Evolutionary conservation across 2,329 filamentous ascomycete species (phyloP), one percentile per base, ranked within the genome.

Genomic region (Ophiostoma quercus): DNA sequence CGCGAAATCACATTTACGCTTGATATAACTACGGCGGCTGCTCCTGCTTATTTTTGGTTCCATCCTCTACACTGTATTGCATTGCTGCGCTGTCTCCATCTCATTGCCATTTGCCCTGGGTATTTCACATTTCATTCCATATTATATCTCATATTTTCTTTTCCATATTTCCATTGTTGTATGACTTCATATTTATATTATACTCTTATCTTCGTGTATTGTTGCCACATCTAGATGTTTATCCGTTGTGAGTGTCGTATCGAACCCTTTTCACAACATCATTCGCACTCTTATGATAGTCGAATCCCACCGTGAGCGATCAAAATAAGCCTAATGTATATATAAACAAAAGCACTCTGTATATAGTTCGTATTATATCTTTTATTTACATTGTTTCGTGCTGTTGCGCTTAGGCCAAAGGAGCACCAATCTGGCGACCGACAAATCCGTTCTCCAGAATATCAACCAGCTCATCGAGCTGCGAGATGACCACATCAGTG

Each of bases 371-470:
- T n/a, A n/a, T n/a, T 60, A 9, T 60, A 29, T 34, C 69, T n/a
- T 34, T 66, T 25, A 16, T 29, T 69, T 7, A 47, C 43, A 47
- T 47, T 47, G 19, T n/a, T 8, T 47, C 43, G 19, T 19, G 7
- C 16, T n/a, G 2, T 47, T 47, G 7, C 4, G 43, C 5, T 47
- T 34, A 68, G 16, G 34, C 19, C 11, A n/a, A 19, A 22, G 60
- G n/a, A 0, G 22, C 51, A 1, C 16, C 29, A 9, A 73, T 68
- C 62, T 70, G 66, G 2, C 73, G 72, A 0, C 74, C 72, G 16
- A 71, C 82, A 76, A 94, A 94, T 0, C 93, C 93, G 1, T 84
- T 79, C 73, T 96, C 92, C 34, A 97, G 80, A 8, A 96, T 83
- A 11, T 81, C 83, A 68, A 95, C 86, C 73, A 97, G 79, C 71